phyloP scores from a whole-genome alignment of 2,329 filamentous ascomycete species.

The Ophiosphaerella korrae region DNA sequence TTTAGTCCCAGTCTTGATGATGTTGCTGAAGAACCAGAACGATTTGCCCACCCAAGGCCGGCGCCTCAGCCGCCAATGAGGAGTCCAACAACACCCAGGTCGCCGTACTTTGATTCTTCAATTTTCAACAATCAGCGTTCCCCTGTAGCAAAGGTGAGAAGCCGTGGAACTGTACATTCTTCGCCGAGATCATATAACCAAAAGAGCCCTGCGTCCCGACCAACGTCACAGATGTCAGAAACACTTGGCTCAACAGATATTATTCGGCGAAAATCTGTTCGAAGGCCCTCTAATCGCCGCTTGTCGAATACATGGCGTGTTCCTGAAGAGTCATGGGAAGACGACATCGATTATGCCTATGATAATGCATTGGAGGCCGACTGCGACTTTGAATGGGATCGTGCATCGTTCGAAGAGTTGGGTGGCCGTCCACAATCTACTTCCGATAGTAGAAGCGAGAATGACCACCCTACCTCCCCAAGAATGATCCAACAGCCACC shows the following conservation, averaged over 20 bases:
- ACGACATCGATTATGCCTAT: conserved; percentile 67
- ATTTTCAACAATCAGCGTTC: conserved; percentile 34
- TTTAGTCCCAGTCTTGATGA: conserved; percentile 47
- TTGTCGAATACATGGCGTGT: conserved; percentile 42
- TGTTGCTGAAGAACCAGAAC: conserved; percentile 45
- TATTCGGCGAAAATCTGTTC: conserved; percentile 27
- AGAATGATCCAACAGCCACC: background rate
- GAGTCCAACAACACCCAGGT: conserved; percentile 31
- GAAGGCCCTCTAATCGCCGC: conserved; percentile 28
- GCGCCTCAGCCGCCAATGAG: conserved; percentile 38
- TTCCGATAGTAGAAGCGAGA: background rate
- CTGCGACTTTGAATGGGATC: conserved; percentile 65
- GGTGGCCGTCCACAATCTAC: conserved; percentile 39
- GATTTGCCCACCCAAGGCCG: conserved; percentile 40
- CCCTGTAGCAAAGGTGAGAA: conserved; percentile 19
- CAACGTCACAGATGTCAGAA: conserved; percentile 51
- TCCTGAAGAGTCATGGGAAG: conserved; percentile 61
- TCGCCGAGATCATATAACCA: conserved; percentile 30
- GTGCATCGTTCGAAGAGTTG: conserved; percentile 32
- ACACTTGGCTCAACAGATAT: conserved; percentile 51
- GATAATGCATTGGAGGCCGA: conserved; percentile 65
- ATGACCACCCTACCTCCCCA: conserved; percentile 1
- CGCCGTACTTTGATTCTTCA: conserved; percentile 35
- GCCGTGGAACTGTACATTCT: conserved; percentile 27
- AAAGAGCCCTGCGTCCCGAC: conserved; percentile 30